phyloP scores from a whole-genome alignment of 176 grass and related monocot genomes.

The Oropetium thomaeum region DNA sequence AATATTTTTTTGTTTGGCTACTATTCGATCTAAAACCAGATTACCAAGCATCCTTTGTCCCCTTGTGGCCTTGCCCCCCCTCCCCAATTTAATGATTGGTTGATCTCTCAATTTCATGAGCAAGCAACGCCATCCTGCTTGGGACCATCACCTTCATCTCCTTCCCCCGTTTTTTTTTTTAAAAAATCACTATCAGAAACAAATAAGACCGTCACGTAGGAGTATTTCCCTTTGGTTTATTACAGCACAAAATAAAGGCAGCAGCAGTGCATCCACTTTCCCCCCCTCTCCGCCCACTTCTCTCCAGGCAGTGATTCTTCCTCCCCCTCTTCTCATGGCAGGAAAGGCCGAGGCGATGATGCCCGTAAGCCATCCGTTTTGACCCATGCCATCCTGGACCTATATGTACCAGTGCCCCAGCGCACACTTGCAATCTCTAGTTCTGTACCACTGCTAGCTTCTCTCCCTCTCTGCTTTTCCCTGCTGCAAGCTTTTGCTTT shows the following conservation, averaged over 20 bases:
- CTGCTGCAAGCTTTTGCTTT: constrained; percentile 49
- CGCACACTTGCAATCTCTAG: constrained; percentile 25
- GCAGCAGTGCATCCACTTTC: constrained; percentile 8
- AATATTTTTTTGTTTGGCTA: background rate
- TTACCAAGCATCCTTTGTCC: constrained; percentile 58
- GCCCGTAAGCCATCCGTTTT: constrained; percentile 58
- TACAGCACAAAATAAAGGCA: constrained; percentile 19
- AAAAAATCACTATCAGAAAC: constrained; percentile 27
- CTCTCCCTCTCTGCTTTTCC: constrained; percentile 36
- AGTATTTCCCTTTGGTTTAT: background rate
- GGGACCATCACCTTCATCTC: constrained; percentile 51
- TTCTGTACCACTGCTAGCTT: constrained; percentile 1
- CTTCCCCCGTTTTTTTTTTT: no score
- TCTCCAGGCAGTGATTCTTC: constrained; percentile 27
- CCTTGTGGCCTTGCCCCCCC: constrained; percentile 25
- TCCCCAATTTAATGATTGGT: constrained; percentile 61
- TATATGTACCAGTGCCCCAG: constrained; percentile 29
- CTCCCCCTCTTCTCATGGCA: constrained; percentile 64
- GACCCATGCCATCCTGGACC: constrained; percentile 44
- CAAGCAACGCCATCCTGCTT: constrained; percentile 45
- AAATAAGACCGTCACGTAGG: no score
- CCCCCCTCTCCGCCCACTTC: background rate
- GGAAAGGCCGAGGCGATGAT: constrained; percentile 63
- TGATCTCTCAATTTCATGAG: constrained; percentile 58
- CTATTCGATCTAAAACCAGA: constrained; percentile 44